Evolutionary conservation across 78 protist species (phyloP), one percentile per base, ranked within the genome.

Genomic region (Pigoraptor vietnamica): DNA sequence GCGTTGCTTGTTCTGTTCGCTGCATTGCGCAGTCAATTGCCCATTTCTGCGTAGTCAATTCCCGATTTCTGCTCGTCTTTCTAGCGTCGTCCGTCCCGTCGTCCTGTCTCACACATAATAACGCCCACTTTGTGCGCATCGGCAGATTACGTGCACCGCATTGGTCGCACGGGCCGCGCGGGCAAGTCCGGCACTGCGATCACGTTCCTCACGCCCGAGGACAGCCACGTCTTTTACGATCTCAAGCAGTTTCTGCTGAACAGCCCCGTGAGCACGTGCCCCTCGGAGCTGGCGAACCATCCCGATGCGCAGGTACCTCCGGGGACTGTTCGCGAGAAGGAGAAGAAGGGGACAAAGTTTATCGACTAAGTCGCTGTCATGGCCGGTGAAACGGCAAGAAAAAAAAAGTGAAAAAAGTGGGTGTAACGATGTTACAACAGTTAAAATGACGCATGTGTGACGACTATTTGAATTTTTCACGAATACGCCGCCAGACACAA

Each of bases 81-180:
- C 24, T 81, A 2, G 14, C 86, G 2, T 29, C 14, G n/a, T 81
- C 23, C 38, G 9, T 83, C 25, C 38, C 39, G 37, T 14, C 88
- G 1, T 83, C 88, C 25, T 83, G 9, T 32, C 33, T n/a, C n/a
- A n/a, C n/a, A n/a, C n/a, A n/a, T n/a, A n/a, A n/a, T 48, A 48
- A n/a, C n/a, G n/a, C 67, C 14, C 67, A 48, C 67, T 48, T 14
- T 48, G 67, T 21, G 29, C 67, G 67, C 67, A 48, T 21, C n/a
- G 67, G 92, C 84, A 39, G 96, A 94, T 88, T 97, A 98, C 82
- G 95, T 96, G 1, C 99, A 98, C 86, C 95, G 99, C 34, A 95
- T 96, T 40, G 99, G 99, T 33, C 95, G 99, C 24, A 98, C 99
- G 32, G 99, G 98, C n/a, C 94, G 99, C 55, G 99, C 99, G 19